Evolutionary conservation across 805 yeast species (phyloP).

Genomic region (Yamadazyma phyllophila): DNA sequence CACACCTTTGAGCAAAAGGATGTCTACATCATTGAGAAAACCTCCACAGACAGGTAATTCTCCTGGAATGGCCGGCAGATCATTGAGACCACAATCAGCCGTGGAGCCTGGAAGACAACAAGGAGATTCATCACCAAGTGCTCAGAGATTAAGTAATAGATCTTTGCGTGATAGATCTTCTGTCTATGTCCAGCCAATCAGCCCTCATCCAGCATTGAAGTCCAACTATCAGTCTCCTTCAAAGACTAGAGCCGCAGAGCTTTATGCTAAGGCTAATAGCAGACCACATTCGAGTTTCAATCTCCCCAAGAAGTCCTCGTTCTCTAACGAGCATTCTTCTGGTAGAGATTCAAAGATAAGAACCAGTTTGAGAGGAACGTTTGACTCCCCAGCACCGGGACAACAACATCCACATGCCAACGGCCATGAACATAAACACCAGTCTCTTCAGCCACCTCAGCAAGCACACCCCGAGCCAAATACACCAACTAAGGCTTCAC

Average conservation of each 20-base stretch:
- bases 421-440: conserved; percentile 4
- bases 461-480: neutral
- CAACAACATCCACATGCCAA: neutral
- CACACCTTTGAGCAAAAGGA: conserved; percentile 14
- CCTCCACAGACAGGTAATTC: conserved; percentile 15
- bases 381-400: neutral
- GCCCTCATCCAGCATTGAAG: conserved; percentile 40
- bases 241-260: conserved; percentile 48
- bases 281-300: conserved; percentile 41
- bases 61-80: conserved; percentile 16
- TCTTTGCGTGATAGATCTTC: conserved; percentile 26
- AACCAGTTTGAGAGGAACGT: conserved; percentile 11
- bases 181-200: conserved; percentile 30
- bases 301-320: conserved; percentile 12
- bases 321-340: conserved; percentile 10
- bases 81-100: conserved; percentile 36
- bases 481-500: conserved; percentile 4
- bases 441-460: neutral
- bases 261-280: conserved; percentile 51
- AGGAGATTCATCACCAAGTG: conserved; percentile 3
- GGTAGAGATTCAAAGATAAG: conserved; percentile 5
- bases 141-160: conserved; percentile 28
- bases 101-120: conserved; percentile 9
- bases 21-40: conserved; percentile 30
- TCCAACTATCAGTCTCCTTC: conserved; percentile 40